Evolutionary conservation across 331 rosid species (phyloP).

Genomic region (Acacia pycnantha): DNA sequence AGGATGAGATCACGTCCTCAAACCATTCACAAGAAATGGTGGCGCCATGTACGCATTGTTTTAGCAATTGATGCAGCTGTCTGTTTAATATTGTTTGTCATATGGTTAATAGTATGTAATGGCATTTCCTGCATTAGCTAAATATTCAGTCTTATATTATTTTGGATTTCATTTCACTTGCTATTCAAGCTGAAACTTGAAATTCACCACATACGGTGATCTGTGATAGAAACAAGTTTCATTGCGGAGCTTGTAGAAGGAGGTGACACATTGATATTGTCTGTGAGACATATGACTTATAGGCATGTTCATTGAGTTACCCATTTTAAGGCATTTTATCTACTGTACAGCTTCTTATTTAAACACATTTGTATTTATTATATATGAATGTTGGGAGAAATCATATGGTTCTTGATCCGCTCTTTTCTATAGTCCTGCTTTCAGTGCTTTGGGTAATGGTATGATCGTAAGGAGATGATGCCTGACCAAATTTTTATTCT

Average conservation of each 20-base stretch:
- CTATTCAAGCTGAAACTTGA: conserved; percentile 20
- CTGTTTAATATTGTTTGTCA: conserved; percentile 55
- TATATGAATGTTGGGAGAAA: conserved; percentile 40
- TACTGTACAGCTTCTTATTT: conserved; percentile 37
- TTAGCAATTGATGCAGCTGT: conserved; percentile 79
- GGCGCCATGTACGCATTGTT: conserved; percentile 77
- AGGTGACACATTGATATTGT: conserved; percentile 14
- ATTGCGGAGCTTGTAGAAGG: conserved; percentile 19
- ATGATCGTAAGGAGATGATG: conserved; percentile 4
- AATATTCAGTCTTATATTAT: conserved; percentile 16
- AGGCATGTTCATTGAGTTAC: conserved; percentile 33
- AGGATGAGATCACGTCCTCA: conserved; percentile 63
- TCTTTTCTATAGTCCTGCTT: conserved; percentile 7
- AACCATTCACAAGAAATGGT: conserved; percentile 67
- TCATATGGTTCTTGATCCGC: conserved; percentile 25
- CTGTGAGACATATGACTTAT: conserved; percentile 19
- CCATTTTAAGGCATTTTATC: conserved; percentile 20
- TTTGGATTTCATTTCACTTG: conserved; percentile 30
- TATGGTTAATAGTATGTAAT: conserved; percentile 66
- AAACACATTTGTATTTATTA: conserved; percentile 34
- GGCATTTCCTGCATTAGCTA: conserved; percentile 70
- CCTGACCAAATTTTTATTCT: background rate
- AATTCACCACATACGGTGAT: conserved; percentile 17
- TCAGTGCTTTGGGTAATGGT: conserved; percentile 15
- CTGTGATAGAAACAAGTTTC: conserved; percentile 19